Base-by-base conservation (phyloP, 2,329 filamentous ascomycete species). In the Drechslerella coelobrocha region DNA sequence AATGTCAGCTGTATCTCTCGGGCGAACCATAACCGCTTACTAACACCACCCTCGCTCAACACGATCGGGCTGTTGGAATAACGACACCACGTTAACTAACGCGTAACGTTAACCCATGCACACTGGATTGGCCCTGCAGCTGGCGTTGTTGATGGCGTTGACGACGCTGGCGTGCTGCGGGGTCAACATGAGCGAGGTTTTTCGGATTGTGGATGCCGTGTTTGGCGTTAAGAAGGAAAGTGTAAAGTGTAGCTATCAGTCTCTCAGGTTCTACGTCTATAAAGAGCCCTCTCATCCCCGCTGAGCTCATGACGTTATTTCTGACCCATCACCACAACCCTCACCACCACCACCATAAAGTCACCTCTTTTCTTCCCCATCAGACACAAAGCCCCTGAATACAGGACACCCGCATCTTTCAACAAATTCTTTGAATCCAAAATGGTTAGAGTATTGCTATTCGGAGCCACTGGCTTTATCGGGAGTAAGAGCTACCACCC, bases 401-500 rank as follows among this genome's bases (percentile, higher is more conserved):
- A 34, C 29, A n/a, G n/a, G n/a, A n/a, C n/a, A n/a, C n/a, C n/a
- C n/a, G n/a, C n/a, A n/a, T 34, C 29, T 34, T 34, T 7, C 29
- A 7, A 7, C 29, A 34, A 12, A 34, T 34, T 39, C 12, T 14
- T 14, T 14, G 24, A 6, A 23, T 51, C 21, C 19, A 72, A 66
- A 21, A 79, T 78, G 78, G 73, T 77, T 2, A 75, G 76, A 72
- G 73, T 79, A 61, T 73, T 79, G 43, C 59, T 79, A 47, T 66
- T 78, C 52, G 77, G 78, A 19, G 76, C 75, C 10, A 75, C 76
- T 2, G 78, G 78, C 59, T 79, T 78, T 54, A 55, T 79, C 9
- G 78, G 78, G 50, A 63, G 71, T 26, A 48, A 60, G 68, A 71
- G 8, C n/a, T 17, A 8, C 14, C 7, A 6, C 8, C 2, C 47